Percentiles rank a stretch among this genome's conserved stretches.
phyloP scores from a whole-genome alignment of 2,329 filamentous ascomycete genomes.

The Cytospora schulzeri region DNA sequence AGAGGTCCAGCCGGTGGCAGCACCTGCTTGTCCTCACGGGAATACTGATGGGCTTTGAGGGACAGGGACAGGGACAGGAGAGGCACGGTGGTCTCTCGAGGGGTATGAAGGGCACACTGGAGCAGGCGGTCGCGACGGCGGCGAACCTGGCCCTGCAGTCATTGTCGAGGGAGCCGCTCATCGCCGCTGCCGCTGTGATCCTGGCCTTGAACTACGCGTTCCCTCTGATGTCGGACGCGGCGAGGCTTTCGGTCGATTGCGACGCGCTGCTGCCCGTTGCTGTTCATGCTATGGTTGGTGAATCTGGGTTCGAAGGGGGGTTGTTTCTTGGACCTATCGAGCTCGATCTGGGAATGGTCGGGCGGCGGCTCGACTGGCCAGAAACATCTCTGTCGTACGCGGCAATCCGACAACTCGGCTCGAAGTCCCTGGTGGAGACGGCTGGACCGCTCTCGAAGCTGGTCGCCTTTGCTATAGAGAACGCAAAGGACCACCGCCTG shows the following conservation, averaged over 20 bases:
- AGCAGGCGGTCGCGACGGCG: conserved; percentile 73
- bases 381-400: conserved; percentile 60
- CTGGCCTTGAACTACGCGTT: conserved; percentile 79
- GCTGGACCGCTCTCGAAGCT: conserved; percentile 70
- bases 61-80: conserved; percentile 63
- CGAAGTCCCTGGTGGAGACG: conserved; percentile 63
- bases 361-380: conserved; percentile 66
- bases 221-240: conserved; percentile 64
- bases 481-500: conserved; percentile 39
- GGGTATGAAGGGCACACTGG: conserved; percentile 66
- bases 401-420: conserved; percentile 59
- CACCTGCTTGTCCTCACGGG: conserved; percentile 81
- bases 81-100: conserved; percentile 66
- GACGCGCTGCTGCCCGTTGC: conserved; percentile 71
- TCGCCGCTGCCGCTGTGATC: conserved; percentile 57
- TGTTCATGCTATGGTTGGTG: conserved; percentile 67
- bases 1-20: conserved; percentile 71
- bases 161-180: conserved; percentile 39
- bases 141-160: conserved; percentile 72
- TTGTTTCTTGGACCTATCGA: conserved; percentile 74
- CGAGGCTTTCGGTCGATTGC: conserved; percentile 63
- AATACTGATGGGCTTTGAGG: conserved; percentile 74
- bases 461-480: conserved; percentile 64
- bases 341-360: conserved; percentile 61
- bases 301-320: conserved; percentile 74